A percentile compares a stretch with the other conserved stretches of the same genome.
Conservation (phyloP, 768 basidiomycete genomes). For the Exidia glandulosa region DNA sequence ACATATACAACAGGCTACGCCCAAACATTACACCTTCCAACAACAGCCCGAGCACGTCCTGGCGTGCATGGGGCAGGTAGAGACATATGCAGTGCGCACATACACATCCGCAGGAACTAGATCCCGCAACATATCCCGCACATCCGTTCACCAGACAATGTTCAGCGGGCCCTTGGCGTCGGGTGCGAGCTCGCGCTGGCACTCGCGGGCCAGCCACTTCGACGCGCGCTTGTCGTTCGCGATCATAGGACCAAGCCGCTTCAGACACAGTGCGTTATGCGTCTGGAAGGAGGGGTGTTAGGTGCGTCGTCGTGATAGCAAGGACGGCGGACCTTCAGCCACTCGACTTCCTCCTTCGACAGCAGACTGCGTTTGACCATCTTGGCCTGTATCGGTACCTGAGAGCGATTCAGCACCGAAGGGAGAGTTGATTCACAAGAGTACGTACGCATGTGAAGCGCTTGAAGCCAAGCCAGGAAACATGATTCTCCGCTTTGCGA, state of each 20-base stretch:
- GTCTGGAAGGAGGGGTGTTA: slow-evolving; percentile 7
- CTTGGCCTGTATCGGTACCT: slow-evolving; percentile 81
- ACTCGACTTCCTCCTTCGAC: slow-evolving; percentile 72
- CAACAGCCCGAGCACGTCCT: no score
- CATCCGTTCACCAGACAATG: neutral
- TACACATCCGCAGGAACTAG: no score
- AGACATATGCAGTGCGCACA: no score
- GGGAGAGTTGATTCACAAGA: no score
- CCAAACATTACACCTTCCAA: no score
- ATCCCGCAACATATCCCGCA: no score
- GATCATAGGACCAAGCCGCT: slow-evolving; percentile 51
- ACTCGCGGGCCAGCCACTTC: slow-evolving; percentile 68
- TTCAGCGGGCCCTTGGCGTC: neutral
- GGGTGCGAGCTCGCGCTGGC: neutral
- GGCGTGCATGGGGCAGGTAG: no score
- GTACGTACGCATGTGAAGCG: slow-evolving; percentile 89
- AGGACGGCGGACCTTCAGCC: slow-evolving; percentile 83
- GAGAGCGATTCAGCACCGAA: no score
- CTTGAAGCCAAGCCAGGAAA: slow-evolving; percentile 83
- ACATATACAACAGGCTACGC: no score
- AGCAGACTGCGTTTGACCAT: slow-evolving; percentile 83
- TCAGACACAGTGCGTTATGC: slow-evolving; percentile 70
- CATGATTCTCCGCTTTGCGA: slow-evolving; percentile 33
- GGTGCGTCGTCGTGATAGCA: slow-evolving; percentile 11
- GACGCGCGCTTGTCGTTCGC: slow-evolving; percentile 71